These are phyloP conservation scores for Prunella vulgaris DNA, from an alignment of 257 asterid genomes.

Conservation along the genomic window DNA sequence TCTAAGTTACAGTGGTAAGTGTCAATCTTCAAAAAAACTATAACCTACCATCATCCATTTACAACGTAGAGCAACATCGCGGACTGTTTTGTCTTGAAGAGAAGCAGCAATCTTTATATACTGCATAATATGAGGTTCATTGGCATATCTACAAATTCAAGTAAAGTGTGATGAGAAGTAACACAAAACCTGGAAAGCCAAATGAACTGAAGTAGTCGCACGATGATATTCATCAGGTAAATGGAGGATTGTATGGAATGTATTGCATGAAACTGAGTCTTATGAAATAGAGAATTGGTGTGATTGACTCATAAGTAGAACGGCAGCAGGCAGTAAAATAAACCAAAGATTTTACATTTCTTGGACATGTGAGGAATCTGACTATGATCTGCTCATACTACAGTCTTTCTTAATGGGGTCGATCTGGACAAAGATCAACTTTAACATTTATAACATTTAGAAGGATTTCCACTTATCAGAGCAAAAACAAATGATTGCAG, in stretches of 20 bases:
- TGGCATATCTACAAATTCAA: conserved; percentile 48
- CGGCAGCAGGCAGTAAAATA: neutral
- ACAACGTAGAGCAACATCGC: conserved; percentile 92
- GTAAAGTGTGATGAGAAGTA: neutral
- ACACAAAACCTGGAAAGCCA: neutral
- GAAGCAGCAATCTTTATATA: conserved; percentile 77
- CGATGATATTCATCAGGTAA: neutral
- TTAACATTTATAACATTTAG: neutral
- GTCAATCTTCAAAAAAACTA: conserved; percentile 18
- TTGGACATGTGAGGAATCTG: neutral
- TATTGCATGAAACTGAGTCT: neutral
- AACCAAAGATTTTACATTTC: neutral
- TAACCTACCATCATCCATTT: conserved; percentile 83
- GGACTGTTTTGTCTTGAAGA: conserved; percentile 75
- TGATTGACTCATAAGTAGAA: neutral
- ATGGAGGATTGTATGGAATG: neutral
- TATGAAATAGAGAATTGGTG: neutral
- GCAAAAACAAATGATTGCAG: neutral
- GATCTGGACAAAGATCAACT: neutral
- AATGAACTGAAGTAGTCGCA: neutral
- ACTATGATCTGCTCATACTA: neutral
- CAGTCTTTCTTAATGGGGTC: neutral
- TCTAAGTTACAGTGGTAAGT: neutral
- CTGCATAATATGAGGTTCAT: conserved; percentile 69
- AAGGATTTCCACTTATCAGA: neutral